phyloP scores from a whole-genome alignment of 371 early-diverging fungal genomes.

The Mucor racemosus region DNA sequence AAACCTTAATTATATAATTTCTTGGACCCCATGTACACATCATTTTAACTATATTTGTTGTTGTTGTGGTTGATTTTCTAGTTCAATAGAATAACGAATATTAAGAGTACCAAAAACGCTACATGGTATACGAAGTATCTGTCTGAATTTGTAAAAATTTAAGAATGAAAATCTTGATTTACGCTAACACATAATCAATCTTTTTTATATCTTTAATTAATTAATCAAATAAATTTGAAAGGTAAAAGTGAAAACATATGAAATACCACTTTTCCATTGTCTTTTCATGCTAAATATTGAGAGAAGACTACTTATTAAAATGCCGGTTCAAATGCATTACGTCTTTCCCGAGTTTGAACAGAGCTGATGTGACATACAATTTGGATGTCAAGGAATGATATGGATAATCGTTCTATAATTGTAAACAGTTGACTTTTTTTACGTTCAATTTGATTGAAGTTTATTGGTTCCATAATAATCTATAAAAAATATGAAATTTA shows the following conservation, averaged over 20 bases:
- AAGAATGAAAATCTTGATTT: neutral
- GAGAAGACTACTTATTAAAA: neutral
- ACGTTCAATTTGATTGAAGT: neutral
- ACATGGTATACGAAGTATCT: neutral
- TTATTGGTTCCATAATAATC: no score
- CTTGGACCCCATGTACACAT: neutral
- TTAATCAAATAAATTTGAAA: no score
- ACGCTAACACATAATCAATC: neutral
- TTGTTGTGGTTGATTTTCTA: neutral
- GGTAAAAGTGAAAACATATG: no score
- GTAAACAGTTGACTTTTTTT: no score
- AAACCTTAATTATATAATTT: neutral
- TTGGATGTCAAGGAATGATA: neutral
- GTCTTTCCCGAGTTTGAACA: neutral
- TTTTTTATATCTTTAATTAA: no score
- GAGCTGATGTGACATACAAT: neutral
- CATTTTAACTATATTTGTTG: neutral
- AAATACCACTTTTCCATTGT: neutral
- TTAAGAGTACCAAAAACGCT: neutral
- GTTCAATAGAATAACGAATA: neutral
- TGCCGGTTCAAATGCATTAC: neutral
- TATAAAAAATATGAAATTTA: no score
- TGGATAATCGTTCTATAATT: no score
- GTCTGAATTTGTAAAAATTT: neutral
- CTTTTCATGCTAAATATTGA: neutral